Evolutionary conservation across 495 filamentous ascomycete species (phyloP).

Genomic region (Lophiotrema nucula): DNA sequence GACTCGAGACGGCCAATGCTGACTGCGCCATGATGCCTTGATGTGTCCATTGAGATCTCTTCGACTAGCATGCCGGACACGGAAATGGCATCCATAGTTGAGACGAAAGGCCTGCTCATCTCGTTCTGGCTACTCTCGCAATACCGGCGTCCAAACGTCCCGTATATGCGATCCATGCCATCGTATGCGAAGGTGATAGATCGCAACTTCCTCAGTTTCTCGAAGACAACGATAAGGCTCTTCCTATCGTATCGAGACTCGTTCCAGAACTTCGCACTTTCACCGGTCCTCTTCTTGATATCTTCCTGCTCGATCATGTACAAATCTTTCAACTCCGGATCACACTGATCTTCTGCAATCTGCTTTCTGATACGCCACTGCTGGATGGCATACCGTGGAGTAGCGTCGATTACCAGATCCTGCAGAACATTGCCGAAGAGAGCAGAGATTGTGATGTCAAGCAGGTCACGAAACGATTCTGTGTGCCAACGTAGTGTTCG

Average conservation of each 20-base stretch:
- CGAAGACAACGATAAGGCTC: conserved; percentile 9
- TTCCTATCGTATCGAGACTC: conserved; percentile 17
- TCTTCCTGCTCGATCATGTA: neutral
- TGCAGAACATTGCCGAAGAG: conserved; percentile 6
- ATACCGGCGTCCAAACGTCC: conserved; percentile 8
- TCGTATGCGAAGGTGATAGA: conserved; percentile 21
- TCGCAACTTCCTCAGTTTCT: neutral
- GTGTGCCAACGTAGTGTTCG: conserved; percentile 4
- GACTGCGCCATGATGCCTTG: conserved; percentile 13
- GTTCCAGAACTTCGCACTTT: conserved; percentile 7
- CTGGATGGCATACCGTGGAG: conserved; percentile 12
- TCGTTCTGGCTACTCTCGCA: conserved; percentile 30
- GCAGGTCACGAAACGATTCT: neutral
- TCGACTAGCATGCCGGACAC: conserved; percentile 11
- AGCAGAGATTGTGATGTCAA: neutral
- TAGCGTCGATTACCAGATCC: conserved; percentile 21
- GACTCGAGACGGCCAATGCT: conserved; percentile 23
- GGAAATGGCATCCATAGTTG: conserved; percentile 19
- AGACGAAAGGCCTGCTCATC: conserved; percentile 27
- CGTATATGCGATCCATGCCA: conserved; percentile 7
- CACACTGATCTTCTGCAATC: neutral
- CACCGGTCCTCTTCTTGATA: neutral
- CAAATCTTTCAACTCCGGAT: neutral
- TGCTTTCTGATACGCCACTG: conserved; percentile 10
- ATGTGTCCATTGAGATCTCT: neutral